Base-by-base conservation (phyloP, 2,329 filamentous ascomycete species). In the Trichophyton mentagrophytes region DNA sequence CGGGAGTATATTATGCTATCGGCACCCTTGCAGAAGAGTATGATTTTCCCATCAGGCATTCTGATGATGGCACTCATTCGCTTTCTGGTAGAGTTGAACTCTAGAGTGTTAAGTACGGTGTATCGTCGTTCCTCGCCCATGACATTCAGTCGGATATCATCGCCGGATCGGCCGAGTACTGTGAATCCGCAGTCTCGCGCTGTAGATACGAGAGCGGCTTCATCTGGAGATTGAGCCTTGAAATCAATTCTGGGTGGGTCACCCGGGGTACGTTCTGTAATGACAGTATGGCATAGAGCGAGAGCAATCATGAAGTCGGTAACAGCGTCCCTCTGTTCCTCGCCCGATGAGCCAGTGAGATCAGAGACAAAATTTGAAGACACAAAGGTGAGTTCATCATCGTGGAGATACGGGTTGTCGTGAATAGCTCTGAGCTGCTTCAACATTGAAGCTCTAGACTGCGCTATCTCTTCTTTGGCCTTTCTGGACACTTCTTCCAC, bases 1-100 rank as follows among this genome's bases (percentile, higher is more conserved):
- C 93, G 87, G 6, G 90, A 91, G 73, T 97, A 99, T 65, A 99
- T 97, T 68, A 97, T 88, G 69, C 90, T 96, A 72, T 99, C 93
- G 38, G 93, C 93, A 65, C 93, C 93, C 76, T 99, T 99, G 79
- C 93, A 99, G 75, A 95, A 95, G 0, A 99, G 80, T 60, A 93
- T 80, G 64, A 99, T 96, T 62, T 82, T 86, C 46, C 88, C 87
- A 72, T 97, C 85, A 0, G 93, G 92, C 90, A 97, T 96, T 61
- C 88, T 84, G 58, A 99, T 85, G 66, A 99, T 96, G 1, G 91
- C 89, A 74, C 91, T 97, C 93, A 99, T 99, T 66, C 93, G 85
- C 77, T 99, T 99, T 69, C 93, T 84, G 49, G 87, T 90, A 0
- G 92, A 97, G 72, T 97, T 97, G 79, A 99, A 99, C 71, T 99